Evolutionary conservation across 805 yeast genomes (phyloP), one percentile per base, ranked within the genome.

Genomic region (Candida krabiensis): DNA sequence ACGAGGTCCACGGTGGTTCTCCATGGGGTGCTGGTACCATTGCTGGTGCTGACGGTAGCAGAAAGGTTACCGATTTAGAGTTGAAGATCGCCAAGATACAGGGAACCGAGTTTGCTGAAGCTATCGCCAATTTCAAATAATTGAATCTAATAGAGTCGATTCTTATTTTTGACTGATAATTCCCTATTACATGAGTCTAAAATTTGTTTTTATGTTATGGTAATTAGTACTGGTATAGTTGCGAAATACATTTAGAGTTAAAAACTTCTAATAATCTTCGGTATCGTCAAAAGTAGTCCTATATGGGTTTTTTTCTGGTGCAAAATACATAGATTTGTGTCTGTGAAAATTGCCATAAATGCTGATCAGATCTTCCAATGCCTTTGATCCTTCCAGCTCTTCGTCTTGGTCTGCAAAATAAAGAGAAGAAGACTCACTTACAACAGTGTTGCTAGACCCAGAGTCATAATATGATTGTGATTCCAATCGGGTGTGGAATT

Each of bases 1-100:
- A 71, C 3, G 88, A 84, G 66, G 71, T 78, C 34, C 95, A 83
- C 58, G 95, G 95, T 48, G 86, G 85, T 39, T 76, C 89, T 16
- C 77, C 95, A 31, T 87, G 89, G 88, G 96, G 95, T 60, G 84
- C 95, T 23, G 95, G 95, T 50, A 67, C 86, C 26, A 69, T 73
- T 54, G 89, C 95, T 21, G 86, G 79, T 34, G 69, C 73, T 35
- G 91, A 83, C 56, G 95, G 95, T 35, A 75, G 85, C 6, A 79
- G 95, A 69, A 67, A 69, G 52, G 83, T 88, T 23, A 52, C 80
- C 29, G 72, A 67, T 14, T 66, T 83, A 41, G 96, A 87, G 63
- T 64, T 73, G 58, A 71, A 73, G 51, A 60, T 86, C 43, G 91
- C 88, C 18, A 56, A 58, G 33, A 66, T 64, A 42, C 96, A 87